phyloP scores from a whole-genome alignment of 441 rosid genomes.

The Syzygium malaccense region DNA sequence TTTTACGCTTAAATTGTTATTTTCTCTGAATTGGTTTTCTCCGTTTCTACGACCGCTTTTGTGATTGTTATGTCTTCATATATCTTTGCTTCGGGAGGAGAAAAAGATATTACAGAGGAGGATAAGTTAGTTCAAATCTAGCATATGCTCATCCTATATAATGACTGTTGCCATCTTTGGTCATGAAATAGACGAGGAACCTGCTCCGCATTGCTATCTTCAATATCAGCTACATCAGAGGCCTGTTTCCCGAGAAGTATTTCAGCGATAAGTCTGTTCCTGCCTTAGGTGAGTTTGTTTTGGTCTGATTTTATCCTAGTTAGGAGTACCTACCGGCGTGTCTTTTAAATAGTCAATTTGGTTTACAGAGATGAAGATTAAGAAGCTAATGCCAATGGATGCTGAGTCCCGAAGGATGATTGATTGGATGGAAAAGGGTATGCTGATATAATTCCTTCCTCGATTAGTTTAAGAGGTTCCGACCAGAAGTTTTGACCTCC shows the following conservation, averaged over 20 bases:
- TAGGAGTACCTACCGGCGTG: not conserved
- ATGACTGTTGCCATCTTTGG: not conserved
- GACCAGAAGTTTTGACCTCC: not conserved
- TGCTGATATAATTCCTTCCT: not conserved
- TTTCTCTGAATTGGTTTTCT: not conserved
- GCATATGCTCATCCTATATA: not conserved
- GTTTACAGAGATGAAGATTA: conserved; percentile 83
- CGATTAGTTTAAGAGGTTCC: not conserved
- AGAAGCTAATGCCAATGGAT: conserved; percentile 96
- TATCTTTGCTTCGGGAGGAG: not conserved
- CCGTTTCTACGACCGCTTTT: not conserved
- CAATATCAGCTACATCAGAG: conserved; percentile 95
- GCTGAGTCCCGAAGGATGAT: conserved; percentile 88
- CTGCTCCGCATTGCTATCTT: conserved; percentile 90
- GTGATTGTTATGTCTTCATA: not conserved
- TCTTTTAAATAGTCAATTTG: not conserved
- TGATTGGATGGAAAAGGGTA: conserved; percentile 98
- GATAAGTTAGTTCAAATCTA: not conserved
- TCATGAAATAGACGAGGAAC: conserved; percentile 56
- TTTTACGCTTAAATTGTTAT: not conserved
- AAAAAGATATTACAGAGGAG: not conserved
- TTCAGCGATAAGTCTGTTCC: conserved; percentile 95
- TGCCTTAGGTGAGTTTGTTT: conserved; percentile 46
- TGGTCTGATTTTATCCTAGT: not conserved
- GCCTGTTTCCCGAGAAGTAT: conserved; percentile 91